Evolutionary conservation across 106 monocot genomes (phyloP), one percentile per base, ranked within the genome.

Genomic region (Xerophyta viscosa): DNA sequence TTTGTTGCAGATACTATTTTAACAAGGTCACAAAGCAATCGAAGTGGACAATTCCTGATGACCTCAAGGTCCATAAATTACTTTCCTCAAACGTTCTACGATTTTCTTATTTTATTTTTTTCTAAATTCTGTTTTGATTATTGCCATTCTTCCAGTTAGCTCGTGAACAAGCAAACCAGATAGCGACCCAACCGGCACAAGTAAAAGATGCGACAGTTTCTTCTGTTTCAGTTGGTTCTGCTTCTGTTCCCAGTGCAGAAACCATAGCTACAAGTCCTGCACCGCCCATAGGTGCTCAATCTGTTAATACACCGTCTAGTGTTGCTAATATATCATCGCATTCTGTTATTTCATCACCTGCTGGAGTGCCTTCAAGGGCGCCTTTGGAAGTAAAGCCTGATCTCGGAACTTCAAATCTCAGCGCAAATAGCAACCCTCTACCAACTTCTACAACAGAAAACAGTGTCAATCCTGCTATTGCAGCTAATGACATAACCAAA

Each of bases 11-110:
- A 70, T 99, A 99, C 57, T 99, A 99, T 60, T 99, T 82, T 68
- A 99, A 99, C 73, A 99, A 91, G 61, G 71, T 86, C 12, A 90
- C 82, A 48, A 99, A 86, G 48, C 77, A 83, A 62, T 99, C 98
- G 7, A 91, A 90, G 68, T 99, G 98, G 98, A 75, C 72, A 42
- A 90, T 99, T 60, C 98, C 98, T 58, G 98, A 99, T 54, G 98
- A 99, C 27, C 71, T 99, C 23, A 99, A 90, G 98, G 98, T 99
- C 43, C n/a, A 48, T 19, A 17, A 20, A 63, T 17, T 14, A 13
- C n/a, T n/a, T n/a, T 59, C 37, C 21, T 44, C 47, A 4, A 37
- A 8, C 0, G 27, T 37, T 0, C 20, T 44, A 14, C 15, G 6
- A 44, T 44, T 44, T 17, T 8, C 15, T 3, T 12, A 5, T 36